phyloP scores from a whole-genome alignment of 805 yeast genomes.

The Saccharomyces paradoxus region DNA sequence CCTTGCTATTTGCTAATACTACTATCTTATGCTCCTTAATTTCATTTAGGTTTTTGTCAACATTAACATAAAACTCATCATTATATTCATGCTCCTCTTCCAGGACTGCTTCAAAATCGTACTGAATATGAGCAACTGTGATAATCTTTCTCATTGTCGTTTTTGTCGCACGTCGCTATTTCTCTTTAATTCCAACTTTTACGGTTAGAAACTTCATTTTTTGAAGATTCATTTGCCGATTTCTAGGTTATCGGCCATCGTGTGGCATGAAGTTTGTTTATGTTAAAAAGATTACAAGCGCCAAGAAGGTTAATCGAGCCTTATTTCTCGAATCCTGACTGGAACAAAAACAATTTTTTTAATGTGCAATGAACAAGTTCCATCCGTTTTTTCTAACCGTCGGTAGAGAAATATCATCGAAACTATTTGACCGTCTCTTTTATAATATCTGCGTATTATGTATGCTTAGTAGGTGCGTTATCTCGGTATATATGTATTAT shows the following conservation, averaged over 20 bases:
- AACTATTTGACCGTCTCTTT: too few species aligned
- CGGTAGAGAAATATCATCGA: too few species aligned
- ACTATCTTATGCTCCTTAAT: slow-evolving; percentile 27
- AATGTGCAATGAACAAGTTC: too few species aligned
- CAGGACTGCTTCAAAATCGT: slow-evolving; percentile 39
- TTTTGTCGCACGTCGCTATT: background rate
- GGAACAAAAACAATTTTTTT: background rate
- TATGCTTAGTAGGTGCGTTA: too few species aligned
- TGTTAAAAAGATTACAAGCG: background rate
- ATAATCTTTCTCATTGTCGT: background rate
- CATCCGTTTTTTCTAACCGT: too few species aligned
- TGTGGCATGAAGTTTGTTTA: background rate
- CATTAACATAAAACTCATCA: slow-evolving; percentile 37
- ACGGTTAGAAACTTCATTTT: background rate
- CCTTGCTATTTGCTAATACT: slow-evolving; percentile 14
- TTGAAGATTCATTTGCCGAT: background rate
- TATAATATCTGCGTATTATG: too few species aligned
- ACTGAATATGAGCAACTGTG: slow-evolving; percentile 34
- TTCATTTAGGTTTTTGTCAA: slow-evolving; percentile 19
- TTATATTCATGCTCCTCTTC: slow-evolving; percentile 22
- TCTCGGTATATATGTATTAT: too few species aligned
- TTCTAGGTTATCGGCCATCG: background rate
- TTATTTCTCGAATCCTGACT: background rate
- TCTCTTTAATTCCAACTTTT: background rate
- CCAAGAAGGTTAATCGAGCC: background rate